Conservation (phyloP, 2,329 filamentous ascomycete genomes). For the Seiridium unicorne region DNA sequence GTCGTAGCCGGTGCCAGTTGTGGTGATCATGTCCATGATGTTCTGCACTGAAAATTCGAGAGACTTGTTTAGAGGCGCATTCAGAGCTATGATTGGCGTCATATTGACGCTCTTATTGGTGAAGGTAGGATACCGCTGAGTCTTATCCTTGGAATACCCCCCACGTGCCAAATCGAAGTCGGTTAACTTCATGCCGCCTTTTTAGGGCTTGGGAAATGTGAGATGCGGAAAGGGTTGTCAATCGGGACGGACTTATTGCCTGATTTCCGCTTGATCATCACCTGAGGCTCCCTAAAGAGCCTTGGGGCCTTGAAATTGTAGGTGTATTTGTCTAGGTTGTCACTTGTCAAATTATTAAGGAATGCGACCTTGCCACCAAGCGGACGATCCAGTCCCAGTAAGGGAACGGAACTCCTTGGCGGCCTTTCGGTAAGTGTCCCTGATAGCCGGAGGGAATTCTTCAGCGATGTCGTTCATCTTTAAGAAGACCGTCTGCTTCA, state of each 20-base stretch:
- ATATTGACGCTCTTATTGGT: too few relatives aligned
- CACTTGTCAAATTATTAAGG: too few relatives aligned
- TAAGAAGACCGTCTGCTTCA: constrained; percentile 18
- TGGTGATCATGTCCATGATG: background rate
- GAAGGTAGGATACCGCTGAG: background rate
- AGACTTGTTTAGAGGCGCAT: background rate
- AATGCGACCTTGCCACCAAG: background rate
- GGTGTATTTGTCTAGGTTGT: too few relatives aligned
- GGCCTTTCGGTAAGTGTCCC: background rate
- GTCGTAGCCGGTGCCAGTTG: background rate
- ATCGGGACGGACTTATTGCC: background rate
- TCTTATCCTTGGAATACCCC: background rate
- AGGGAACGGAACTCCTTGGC: constrained; percentile 7
- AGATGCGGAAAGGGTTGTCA: constrained; percentile 16
- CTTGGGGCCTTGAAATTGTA: background rate
- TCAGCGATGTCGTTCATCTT: background rate
- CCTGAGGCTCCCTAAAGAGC: background rate
- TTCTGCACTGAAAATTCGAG: background rate
- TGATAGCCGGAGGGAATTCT: background rate
- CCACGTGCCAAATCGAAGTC: background rate
- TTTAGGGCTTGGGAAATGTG: background rate
- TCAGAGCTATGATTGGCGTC: background rate
- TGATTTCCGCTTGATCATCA: background rate
- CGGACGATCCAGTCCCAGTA: constrained; percentile 10
- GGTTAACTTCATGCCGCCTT: background rate